Evolutionary conservation across 2,329 filamentous ascomycete species (phyloP).

Genomic region (Trichoderma lentiforme): DNA sequence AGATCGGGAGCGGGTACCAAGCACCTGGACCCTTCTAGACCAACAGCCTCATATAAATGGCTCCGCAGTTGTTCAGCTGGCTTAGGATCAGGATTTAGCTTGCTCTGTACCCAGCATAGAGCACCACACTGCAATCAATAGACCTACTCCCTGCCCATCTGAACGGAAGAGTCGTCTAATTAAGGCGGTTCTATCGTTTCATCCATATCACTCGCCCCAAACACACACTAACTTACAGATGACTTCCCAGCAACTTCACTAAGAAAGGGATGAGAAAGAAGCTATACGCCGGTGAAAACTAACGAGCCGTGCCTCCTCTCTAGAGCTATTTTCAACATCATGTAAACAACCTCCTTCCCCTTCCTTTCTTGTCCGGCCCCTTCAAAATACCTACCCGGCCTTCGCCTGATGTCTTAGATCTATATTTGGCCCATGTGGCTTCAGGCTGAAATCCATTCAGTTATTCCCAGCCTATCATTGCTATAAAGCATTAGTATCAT

Average conservation of each 20-base stretch:
- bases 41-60: background rate
- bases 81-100: background rate
- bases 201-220: background rate
- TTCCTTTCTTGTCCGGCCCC: background rate
- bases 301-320: background rate
- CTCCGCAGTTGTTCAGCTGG: background rate
- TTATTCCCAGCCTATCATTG: background rate
- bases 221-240: background rate
- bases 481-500: background rate
- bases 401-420: background rate
- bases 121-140: background rate
- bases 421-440: background rate
- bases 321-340: background rate
- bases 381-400: background rate
- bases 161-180: background rate
- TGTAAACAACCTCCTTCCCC: background rate
- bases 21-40: background rate
- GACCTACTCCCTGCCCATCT: background rate
- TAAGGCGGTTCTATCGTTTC: background rate
- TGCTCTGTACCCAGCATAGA: background rate
- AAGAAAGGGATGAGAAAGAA: background rate
- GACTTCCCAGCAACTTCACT: too few relatives aligned
- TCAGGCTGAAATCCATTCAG: background rate
- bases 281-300: background rate
- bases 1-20: slow-evolving; percentile 1